These are phyloP conservation scores for Plantago major DNA, from an alignment of 257 asterid species.

Conservation along the genomic window DNA sequence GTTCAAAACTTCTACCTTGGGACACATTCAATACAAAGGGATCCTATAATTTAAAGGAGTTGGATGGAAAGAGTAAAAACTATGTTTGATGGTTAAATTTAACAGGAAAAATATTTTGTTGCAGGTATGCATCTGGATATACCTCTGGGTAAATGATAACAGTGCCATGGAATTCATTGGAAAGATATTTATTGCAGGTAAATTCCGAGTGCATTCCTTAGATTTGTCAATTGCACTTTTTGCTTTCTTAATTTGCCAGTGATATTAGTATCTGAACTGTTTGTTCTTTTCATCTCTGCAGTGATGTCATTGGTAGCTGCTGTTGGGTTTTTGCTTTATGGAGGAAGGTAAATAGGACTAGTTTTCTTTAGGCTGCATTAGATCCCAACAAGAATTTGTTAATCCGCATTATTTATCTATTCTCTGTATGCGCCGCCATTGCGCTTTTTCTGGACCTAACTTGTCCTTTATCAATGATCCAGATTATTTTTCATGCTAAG, in stretches of 20 bases:
- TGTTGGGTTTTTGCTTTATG: constrained; percentile 82
- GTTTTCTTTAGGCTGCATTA: constrained; percentile 8
- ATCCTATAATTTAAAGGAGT: not conserved
- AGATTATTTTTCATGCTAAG: constrained; percentile 86
- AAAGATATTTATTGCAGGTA: constrained; percentile 85
- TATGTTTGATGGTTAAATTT: constrained; percentile 15
- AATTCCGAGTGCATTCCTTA: constrained; percentile 19
- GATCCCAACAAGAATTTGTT: constrained; percentile 1
- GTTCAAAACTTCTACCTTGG: not conserved
- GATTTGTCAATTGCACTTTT: constrained; percentile 12
- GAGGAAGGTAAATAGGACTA: constrained; percentile 69
- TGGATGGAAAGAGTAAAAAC: constrained; percentile 1
- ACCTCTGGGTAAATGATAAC: constrained; percentile 66
- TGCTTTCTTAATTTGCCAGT: constrained; percentile 16
- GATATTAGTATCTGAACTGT: constrained; percentile 12
- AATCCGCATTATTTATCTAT: constrained; percentile 9
- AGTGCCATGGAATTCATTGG: constrained; percentile 51
- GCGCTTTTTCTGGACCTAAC: constrained; percentile 10
- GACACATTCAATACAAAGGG: not conserved
- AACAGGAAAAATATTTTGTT: constrained; percentile 16
- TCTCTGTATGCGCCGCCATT: constrained; percentile 1
- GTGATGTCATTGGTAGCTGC: constrained; percentile 89
- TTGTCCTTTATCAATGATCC: constrained; percentile 19
- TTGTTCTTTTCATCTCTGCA: constrained; percentile 42
- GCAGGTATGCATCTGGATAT: constrained; percentile 79